These are phyloP conservation scores for Neurospora tetrasperma DNA, from an alignment of 495 filamentous ascomycete species.

Conservation along the genomic window DNA sequence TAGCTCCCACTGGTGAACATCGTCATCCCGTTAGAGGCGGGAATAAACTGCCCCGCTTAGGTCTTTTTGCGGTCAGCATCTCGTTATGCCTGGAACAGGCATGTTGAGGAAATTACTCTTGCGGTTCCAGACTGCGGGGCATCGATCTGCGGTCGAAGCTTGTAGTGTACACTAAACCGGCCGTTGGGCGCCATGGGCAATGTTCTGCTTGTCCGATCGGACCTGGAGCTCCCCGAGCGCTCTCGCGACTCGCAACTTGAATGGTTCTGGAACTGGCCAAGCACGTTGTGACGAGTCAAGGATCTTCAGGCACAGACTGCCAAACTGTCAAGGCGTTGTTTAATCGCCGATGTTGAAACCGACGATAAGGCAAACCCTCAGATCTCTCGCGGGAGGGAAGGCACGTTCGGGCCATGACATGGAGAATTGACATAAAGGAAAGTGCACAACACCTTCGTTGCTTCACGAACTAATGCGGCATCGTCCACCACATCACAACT, in stretches of 20 bases:
- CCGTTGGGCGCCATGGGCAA: background rate
- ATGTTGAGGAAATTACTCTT: background rate
- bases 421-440: background rate
- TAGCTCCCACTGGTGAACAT: background rate
- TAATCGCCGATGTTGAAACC: background rate
- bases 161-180: background rate
- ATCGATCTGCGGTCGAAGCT: background rate
- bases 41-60: background rate
- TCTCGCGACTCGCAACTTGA: background rate
- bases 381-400: background rate
- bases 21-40: background rate
- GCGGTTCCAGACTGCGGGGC: background rate
- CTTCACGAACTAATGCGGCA: background rate
- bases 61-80: background rate
- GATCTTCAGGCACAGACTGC: conserved; percentile 1
- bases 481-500: background rate
- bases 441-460: background rate
- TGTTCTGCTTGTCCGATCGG: background rate
- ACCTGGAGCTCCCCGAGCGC: background rate
- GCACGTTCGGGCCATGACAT: no score
- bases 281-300: background rate
- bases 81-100: background rate
- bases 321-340: background rate
- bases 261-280: background rate
- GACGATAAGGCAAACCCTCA: background rate